Conservation (phyloP, 805 yeast species). For the Candida berthetii region DNA sequence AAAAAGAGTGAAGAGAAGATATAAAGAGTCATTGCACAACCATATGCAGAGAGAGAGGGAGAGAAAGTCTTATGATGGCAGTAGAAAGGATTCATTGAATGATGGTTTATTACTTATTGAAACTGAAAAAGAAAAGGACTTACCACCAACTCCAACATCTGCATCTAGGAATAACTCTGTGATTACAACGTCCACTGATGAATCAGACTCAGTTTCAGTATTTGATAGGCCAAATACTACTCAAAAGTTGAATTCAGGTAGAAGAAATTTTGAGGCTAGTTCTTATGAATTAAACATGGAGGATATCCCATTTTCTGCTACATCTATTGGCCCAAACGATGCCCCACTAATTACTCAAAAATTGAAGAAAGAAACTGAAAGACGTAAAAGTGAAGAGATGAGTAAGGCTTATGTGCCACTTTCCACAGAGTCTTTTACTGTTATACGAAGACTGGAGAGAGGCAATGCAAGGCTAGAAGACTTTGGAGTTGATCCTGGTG, state of each 20-base stretch:
- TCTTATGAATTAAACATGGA: background rate
- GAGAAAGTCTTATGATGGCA: background rate
- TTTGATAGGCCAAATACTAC: background rate
- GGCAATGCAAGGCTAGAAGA: slow-evolving; percentile 10
- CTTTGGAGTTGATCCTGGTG: slow-evolving; percentile 15
- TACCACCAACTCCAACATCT: background rate
- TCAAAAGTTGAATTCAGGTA: background rate
- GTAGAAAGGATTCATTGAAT: background rate
- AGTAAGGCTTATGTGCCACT: slow-evolving; percentile 4
- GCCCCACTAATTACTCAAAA: background rate
- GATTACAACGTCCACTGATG: too few species aligned
- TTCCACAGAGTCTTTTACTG: slow-evolving; percentile 12
- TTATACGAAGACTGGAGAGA: slow-evolving; percentile 14
- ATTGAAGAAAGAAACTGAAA: slow-evolving; percentile 1
- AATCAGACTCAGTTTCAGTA: background rate
- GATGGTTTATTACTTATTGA: background rate
- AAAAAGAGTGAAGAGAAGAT: slow-evolving; percentile 15
- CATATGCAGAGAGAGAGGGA: background rate
- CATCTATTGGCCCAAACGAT: slow-evolving; percentile 9
- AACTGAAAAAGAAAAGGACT: background rate
- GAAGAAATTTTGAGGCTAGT: background rate
- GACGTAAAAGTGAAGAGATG: slow-evolving; percentile 2
- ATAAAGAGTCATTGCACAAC: slow-evolving; percentile 1
- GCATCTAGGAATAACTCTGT: too few species aligned
- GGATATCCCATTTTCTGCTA: slow-evolving; percentile 17